Conservation (phyloP, 164 flowering plant genomes). For the Stephania cephalantha region DNA sequence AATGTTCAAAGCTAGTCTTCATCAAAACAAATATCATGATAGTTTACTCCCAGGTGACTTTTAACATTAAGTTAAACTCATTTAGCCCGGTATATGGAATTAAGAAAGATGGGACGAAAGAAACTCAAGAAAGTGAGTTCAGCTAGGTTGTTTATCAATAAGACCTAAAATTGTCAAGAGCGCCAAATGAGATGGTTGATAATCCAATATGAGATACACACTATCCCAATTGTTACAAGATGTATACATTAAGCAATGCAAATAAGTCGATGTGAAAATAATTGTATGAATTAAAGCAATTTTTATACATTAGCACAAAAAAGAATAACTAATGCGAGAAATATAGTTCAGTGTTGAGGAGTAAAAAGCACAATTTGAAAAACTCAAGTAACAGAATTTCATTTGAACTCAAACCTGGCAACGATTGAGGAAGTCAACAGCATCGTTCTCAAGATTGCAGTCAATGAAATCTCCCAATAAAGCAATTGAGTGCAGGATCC, state of each 20-base stretch:
- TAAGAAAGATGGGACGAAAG: too few species aligned
- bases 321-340: not conserved
- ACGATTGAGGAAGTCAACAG: constrained; percentile 68
- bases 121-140: too few species aligned
- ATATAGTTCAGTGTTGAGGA: not conserved
- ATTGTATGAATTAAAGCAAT: not conserved
- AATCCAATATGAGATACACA: not conserved
- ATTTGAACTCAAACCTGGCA: constrained; percentile 60
- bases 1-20: too few species aligned
- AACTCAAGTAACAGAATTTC: not conserved
- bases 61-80: too few species aligned
- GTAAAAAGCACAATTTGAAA: not conserved
- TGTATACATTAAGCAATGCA: not conserved
- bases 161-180: too few species aligned
- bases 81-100: too few species aligned
- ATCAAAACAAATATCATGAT: too few species aligned
- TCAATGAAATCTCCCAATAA: constrained; percentile 69
- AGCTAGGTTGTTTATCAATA: too few species aligned
- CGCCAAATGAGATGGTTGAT: too few species aligned
- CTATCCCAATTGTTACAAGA: not conserved
- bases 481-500: constrained; percentile 88
- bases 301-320: not conserved
- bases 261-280: not conserved
- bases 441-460: constrained; percentile 41
- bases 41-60: too few species aligned